Base-by-base conservation (phyloP, 2,329 filamentous ascomycete genomes). In the Dothistroma pini region DNA sequence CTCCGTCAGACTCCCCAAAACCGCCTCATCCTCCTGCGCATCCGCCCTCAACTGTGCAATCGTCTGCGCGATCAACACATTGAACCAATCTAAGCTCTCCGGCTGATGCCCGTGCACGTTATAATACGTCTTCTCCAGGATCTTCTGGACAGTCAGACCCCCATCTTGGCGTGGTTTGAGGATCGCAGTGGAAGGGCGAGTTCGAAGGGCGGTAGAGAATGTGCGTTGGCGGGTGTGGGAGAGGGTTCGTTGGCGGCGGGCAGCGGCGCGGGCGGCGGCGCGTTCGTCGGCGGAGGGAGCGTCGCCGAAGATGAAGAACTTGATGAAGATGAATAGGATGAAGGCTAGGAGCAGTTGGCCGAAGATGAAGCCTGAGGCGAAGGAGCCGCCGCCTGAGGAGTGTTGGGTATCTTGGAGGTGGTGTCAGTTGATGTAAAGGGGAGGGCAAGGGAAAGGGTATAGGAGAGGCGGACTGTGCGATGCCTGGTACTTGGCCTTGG, bases 251-350 rank as follows among this genome's bases (percentile, higher is more conserved):
- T 88, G 86, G 61, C 88, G 86, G 29, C 90, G 86, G 68, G 91
- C 87, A 11, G 88, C 88, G 60, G 89, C 90, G 67, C 89, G 86
- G 49, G 89, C 80, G 8, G 90, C 83, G 12, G 91, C 90, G 21
- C 89, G 90, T 58, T 89, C 86, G 65, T 96, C 92, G 63, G 91
- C 83, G 1, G 90, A 91, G 0, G 92, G 91, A 5, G 91, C 87
- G 73, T 97, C 95, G 69, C 95, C 95, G 74, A 99, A 97, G 73
- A 99, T 97, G 84, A 99, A 99, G 85, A 97, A 99, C 75, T 96
- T 96, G 77, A 99, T 97, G 78, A 99, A 97, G 68, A 89, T 91
- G 66, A 92, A 93, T 63, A 99, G 86, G 44, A 99, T 83, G 25
- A 97, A 80, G 14, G 96, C 90, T 51, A 99, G 90, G 1, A 92